Base-by-base conservation (phyloP, 148 eudicot genomes). In the Nyssa sinensis region DNA sequence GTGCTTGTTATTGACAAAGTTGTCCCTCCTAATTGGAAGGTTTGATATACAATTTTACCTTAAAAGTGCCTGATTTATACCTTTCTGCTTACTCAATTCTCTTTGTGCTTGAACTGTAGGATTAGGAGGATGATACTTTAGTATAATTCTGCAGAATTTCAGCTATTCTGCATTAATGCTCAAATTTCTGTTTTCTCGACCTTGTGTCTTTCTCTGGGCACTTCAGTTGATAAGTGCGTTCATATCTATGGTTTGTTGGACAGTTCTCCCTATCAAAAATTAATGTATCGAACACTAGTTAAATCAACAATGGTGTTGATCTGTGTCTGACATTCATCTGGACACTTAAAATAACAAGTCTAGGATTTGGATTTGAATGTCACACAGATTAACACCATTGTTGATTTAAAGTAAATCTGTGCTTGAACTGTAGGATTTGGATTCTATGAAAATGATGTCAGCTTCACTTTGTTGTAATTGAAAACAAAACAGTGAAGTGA, bases 21-120 rank as follows among this genome's bases (percentile, higher is more conserved):
- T 77, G 83, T 84, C 21, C 98, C 98, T 3, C 41, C 69, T 51
- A 84, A 82, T 74, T 93, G 96, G 96, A 93, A 89, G 94, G 94
- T 92, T 61, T 28, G 77, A 53, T 51, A 21, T 16, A 13, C 60
- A 34, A 29, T 24, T 71, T 73, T 11, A 21, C 53, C 27, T 2
- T 60, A n/a, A 6, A 51, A 59, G 44, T 37, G 44, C 7, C n/a
- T 29, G 14, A 5, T 33, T 34, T 37, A 0, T 58, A n/a, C n/a
- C n/a, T n/a, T n/a, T n/a, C n/a, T n/a, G n/a, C 2, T 21, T 39
- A 19, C 17, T 31, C 25, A 34, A 25, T 58, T 49, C 32, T 55
- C 53, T 66, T 62, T 71, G 64, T 60, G n/a, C 27, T 14, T 14
- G 21, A 35, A 28, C 51, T 13, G 9, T 47, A 55, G 47, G 4